A percentile compares a stretch with the other conserved stretches of the same genome.
These are phyloP conservation scores for Saturnispora sekii DNA, from an alignment of 805 yeast species.

Conservation along the genomic window DNA sequence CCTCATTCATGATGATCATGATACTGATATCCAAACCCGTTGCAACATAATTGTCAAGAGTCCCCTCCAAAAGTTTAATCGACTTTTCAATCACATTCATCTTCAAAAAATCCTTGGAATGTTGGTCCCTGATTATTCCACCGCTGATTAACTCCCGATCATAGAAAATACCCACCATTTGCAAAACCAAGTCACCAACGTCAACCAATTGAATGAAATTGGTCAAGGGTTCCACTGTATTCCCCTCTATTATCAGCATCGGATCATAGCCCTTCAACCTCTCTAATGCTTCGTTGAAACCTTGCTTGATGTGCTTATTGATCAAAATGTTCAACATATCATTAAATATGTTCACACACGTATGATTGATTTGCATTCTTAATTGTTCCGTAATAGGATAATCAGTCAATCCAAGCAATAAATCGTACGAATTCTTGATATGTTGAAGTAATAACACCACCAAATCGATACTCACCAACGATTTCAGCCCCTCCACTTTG, in stretches of 20 bases:
- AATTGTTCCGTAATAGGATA: conserved; percentile 24
- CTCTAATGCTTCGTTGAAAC: conserved; percentile 71
- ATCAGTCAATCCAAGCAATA: conserved; percentile 39
- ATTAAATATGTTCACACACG: conserved; percentile 55
- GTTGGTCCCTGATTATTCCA: conserved; percentile 44
- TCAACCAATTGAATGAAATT: conserved; percentile 86
- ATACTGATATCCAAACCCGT: conserved; percentile 90
- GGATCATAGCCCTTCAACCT: conserved; percentile 70
- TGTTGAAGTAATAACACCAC: conserved; percentile 61
- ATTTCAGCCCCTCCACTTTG: conserved; percentile 65
- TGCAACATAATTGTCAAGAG: conserved; percentile 83
- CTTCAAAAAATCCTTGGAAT: conserved; percentile 68
- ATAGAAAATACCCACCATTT: conserved; percentile 85
- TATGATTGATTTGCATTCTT: conserved; percentile 25
- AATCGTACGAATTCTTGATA: conserved; percentile 54
- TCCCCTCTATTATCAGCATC: conserved; percentile 19
- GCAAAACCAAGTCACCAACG: conserved; percentile 85
- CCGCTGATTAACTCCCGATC: conserved; percentile 63
- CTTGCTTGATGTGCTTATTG: conserved; percentile 67
- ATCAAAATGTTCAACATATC: conserved; percentile 55
- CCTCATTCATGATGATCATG: conserved; percentile 75
- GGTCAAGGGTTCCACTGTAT: conserved; percentile 69
- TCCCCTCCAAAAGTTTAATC: conserved; percentile 51
- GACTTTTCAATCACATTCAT: conserved; percentile 68
- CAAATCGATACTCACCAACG: conserved; percentile 71